Percentiles rank a stretch among this genome's conserved stretches.
These are phyloP conservation scores for Exophiala dermatitidis DNA, from an alignment of 2,329 filamentous ascomycete genomes.

Conservation along the genomic window DNA sequence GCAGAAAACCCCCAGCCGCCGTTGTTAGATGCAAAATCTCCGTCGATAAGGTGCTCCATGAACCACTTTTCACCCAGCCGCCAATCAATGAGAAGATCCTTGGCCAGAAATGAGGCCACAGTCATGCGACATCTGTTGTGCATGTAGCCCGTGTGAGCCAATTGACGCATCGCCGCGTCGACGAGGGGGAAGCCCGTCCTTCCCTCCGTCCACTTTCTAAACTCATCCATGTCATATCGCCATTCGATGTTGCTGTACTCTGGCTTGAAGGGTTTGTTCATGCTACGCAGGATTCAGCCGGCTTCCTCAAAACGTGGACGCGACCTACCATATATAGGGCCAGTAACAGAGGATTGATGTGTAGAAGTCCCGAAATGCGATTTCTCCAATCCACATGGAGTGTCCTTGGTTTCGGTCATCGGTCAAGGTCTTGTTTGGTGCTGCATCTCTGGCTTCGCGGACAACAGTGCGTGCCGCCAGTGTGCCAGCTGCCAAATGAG, in stretches of 20 bases:
- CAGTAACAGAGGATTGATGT: constrained; percentile 76
- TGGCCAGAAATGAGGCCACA: constrained; percentile 69
- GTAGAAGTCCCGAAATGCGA: constrained; percentile 85
- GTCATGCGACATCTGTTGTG: constrained; percentile 83
- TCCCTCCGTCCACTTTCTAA: constrained; percentile 67
- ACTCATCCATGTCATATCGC: constrained; percentile 65
- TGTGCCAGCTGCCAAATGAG: constrained; percentile 64
- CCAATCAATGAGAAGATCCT: constrained; percentile 78
- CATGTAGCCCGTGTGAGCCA: constrained; percentile 64
- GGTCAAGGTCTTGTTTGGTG: constrained; percentile 47
- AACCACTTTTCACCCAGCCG: constrained; percentile 73
- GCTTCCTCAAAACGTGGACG: neutral
- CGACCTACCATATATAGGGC: constrained; percentile 56
- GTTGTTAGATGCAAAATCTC: constrained; percentile 73
- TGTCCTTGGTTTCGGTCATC: constrained; percentile 29
- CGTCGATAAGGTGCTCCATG: constrained; percentile 72
- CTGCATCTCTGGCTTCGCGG: constrained; percentile 53
- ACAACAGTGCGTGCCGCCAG: constrained; percentile 62
- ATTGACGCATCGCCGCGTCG: constrained; percentile 78
- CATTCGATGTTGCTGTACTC: constrained; percentile 76
- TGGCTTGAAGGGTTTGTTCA: constrained; percentile 73
- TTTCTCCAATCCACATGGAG: constrained; percentile 72
- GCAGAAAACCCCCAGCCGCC: constrained; percentile 62
- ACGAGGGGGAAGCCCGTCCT: constrained; percentile 75
- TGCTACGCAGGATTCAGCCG: constrained; percentile 36